Evolutionary conservation across 2,329 filamentous ascomycete species (phyloP).

Genomic region (Sclerotinia sclerotiorum): DNA sequence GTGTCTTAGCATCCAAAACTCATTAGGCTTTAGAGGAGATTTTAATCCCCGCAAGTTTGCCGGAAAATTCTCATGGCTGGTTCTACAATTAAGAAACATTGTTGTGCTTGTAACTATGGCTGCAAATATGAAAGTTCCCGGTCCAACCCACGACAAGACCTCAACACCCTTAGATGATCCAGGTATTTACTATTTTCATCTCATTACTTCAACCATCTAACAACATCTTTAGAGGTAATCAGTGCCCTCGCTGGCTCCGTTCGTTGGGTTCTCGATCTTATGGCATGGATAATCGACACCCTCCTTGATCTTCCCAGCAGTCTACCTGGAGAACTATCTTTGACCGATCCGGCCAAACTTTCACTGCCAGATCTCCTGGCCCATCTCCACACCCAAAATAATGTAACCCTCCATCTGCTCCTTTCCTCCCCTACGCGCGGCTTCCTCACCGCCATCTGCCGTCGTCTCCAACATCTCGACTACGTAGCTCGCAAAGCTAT

Average conservation of each 20-base stretch:
- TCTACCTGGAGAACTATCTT: constrained; percentile 45
- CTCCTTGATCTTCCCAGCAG: constrained; percentile 58
- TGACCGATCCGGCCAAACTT: constrained; percentile 48
- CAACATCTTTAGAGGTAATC: constrained; percentile 60
- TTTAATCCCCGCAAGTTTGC: constrained; percentile 60
- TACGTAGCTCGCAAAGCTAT: constrained; percentile 40
- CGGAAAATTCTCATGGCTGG: constrained; percentile 72
- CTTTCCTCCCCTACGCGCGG: constrained; percentile 73
- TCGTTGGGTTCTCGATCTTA: constrained; percentile 74
- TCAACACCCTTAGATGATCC: constrained; percentile 62
- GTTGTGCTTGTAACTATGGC: constrained; percentile 65
- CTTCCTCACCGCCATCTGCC: constrained; percentile 68
- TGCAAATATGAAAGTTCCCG: constrained; percentile 47
- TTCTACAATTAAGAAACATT: constrained; percentile 73
- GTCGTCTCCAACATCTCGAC: constrained; percentile 60
- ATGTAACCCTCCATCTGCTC: constrained; percentile 61
- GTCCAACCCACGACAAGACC: constrained; percentile 56
- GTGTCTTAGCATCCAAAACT: constrained; percentile 75
- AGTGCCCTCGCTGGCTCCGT: constrained; percentile 71
- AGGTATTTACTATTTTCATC: constrained; percentile 43
- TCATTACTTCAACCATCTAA: not conserved
- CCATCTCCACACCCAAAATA: constrained; percentile 55
- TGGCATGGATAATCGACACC: constrained; percentile 61
- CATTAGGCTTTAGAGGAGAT: constrained; percentile 71
- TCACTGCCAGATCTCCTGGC: constrained; percentile 49